These are phyloP conservation scores for Dactylonectria macrodidyma DNA, from an alignment of 2,329 filamentous ascomycete species.

Conservation along the genomic window DNA sequence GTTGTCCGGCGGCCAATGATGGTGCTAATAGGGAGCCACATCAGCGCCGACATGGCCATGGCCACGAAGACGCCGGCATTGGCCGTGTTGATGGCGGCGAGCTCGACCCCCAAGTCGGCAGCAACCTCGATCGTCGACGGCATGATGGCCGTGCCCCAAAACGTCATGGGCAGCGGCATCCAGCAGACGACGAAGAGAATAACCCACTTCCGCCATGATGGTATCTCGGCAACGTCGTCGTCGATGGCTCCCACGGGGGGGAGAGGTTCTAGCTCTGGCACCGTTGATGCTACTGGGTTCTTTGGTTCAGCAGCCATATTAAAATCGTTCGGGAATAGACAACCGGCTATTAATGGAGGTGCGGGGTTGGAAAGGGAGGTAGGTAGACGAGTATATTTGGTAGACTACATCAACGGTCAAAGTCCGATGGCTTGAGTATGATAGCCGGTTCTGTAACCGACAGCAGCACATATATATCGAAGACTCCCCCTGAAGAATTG, in stretches of 20 bases:
- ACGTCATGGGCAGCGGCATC: constrained; percentile 49
- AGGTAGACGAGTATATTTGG: not conserved
- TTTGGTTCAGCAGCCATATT: constrained; percentile 36
- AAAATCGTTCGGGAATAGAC: not conserved
- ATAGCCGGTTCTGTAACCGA: not conserved
- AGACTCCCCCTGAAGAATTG: not conserved
- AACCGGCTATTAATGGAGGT: not conserved
- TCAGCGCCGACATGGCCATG: constrained; percentile 43
- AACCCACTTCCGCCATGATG: constrained; percentile 46
- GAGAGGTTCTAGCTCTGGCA: constrained; percentile 7
- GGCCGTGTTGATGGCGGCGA: constrained; percentile 39
- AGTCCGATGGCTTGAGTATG: not conserved
- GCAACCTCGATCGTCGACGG: constrained; percentile 42
- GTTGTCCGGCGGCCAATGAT: constrained; percentile 42
- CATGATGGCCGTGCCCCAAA: constrained; percentile 48
- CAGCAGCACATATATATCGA: constrained; percentile 15
- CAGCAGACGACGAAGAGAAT: constrained; percentile 49
- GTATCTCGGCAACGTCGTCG: constrained; percentile 40
- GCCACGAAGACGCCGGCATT: constrained; percentile 46
- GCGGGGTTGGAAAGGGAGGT: constrained; percentile 14
- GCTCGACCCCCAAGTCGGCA: constrained; percentile 23
- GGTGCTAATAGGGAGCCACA: constrained; percentile 46
- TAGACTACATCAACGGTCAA: constrained; percentile 13
- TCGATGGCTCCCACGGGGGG: constrained; percentile 36
- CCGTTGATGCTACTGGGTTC: constrained; percentile 1